Base-by-base conservation (phyloP, 2,329 filamentous ascomycete genomes). In the Arthrobotrys megalospora region DNA sequence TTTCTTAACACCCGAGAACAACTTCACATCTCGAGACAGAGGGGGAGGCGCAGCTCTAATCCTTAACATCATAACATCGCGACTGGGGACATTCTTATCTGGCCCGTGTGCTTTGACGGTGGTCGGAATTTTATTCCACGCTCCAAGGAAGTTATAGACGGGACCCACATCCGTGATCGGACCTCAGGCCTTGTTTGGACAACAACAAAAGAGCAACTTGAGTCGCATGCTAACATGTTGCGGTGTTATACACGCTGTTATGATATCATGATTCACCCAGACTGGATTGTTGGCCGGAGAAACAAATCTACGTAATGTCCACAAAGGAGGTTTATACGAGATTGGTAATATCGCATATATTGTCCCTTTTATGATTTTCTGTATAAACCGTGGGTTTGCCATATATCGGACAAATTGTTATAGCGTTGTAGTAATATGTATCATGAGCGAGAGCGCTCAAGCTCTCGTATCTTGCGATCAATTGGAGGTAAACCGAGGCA, bases 1-100 rank as follows among this genome's bases (percentile, higher is more conserved):
- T 65, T 66, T 38, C 47, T 62, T 43, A 24, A 52, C 10, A n/a
- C 47, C 45, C 55, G 34, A 52, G 68, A 34, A 69, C 12, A 67
- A 77, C 45, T 55, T 63, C 50, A 62, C 62, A 63, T 72, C 67
- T 72, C 75, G 75, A 78, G 75, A 78, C 75, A 68, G 75, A 78
- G 67, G 75, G 75, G 75, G 75, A 72, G 67, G 75, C 67, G 67
- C 67, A 71, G 67, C 53, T 58, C 47, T n/a, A 58, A 68, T 78
- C 75, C 67, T 32, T 67, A 67, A 68, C 52, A 53, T 66, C 36
- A 60, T 58, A 67, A 62, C 52, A 43, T 38, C 24, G 19, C 28
- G 16, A 38, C 14, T 47, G 52, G 52, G 32, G 43, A 48, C 45
- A 34, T 52, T 47, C 32, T 69, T 64, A 24, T 50, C 28, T 63